Conservation (phyloP, 345 rosid genomes). For the Euphorbia peplus region DNA sequence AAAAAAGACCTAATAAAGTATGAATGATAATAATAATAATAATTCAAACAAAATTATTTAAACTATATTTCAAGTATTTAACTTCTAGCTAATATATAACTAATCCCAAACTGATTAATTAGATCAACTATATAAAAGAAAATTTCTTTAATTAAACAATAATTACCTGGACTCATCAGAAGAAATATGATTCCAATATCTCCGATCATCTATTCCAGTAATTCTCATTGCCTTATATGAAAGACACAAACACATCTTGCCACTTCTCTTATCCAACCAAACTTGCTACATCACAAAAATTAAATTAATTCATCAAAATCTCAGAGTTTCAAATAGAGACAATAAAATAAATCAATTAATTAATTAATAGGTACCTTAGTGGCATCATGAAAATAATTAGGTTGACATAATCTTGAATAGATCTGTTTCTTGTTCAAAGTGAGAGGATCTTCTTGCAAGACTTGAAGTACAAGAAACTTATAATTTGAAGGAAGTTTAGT, state of each 20-base stretch:
- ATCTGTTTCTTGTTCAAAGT: slow-evolving; percentile 51
- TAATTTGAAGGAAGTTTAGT: slow-evolving; percentile 76
- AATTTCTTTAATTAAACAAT: background rate
- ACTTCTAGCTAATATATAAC: too few species aligned
- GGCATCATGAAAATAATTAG: slow-evolving; percentile 59
- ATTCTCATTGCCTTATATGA: slow-evolving; percentile 79
- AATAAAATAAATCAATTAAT: background rate
- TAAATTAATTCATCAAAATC: background rate
- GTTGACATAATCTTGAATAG: slow-evolving; percentile 54
- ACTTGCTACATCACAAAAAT: slow-evolving; percentile 40
- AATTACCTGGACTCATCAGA: slow-evolving; percentile 85
- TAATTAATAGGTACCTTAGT: slow-evolving; percentile 46
- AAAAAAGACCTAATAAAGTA: background rate
- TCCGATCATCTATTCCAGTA: slow-evolving; percentile 82
- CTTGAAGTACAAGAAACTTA: slow-evolving; percentile 45
- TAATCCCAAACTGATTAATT: background rate
- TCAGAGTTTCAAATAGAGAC: too few species aligned
- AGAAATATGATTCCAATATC: slow-evolving; percentile 79
- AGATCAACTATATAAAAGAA: background rate
- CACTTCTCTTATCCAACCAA: slow-evolving; percentile 77
- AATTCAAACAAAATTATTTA: too few species aligned
- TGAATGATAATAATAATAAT: background rate
- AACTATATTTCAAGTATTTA: too few species aligned
- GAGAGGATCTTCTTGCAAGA: slow-evolving; percentile 36
- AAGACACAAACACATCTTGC: slow-evolving; percentile 59